Conservation (phyloP, 306 rosid genomes). For the Astragalus membranaceus region DNA sequence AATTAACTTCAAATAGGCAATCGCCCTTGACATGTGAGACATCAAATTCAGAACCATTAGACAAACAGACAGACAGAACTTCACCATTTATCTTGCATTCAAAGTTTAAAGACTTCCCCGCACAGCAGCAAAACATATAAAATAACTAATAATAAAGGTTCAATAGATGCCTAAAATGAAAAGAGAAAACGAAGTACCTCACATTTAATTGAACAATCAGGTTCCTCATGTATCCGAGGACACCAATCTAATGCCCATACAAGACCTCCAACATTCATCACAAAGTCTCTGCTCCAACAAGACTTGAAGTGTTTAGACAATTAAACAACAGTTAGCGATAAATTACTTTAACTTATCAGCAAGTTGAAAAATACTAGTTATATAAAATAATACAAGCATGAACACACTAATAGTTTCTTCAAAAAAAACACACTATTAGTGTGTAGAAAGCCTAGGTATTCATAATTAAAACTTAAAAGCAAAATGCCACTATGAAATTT, state of each 20-base stretch:
- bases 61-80: neutral
- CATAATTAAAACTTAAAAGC: neutral
- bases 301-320: slow-evolving; percentile 18
- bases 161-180: slow-evolving; percentile 4
- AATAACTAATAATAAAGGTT: neutral
- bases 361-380: neutral
- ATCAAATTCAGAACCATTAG: too few relatives aligned
- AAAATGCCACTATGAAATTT: neutral
- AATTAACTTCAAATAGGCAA: too few relatives aligned
- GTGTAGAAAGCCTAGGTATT: neutral
- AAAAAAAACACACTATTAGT: neutral
- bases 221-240: slow-evolving; percentile 52
- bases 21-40: too few relatives aligned
- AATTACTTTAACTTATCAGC: slow-evolving; percentile 3
- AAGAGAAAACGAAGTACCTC: slow-evolving; percentile 52
- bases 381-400: neutral
- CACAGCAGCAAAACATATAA: neutral
- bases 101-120: neutral
- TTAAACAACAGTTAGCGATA: slow-evolving; percentile 1
- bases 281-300: slow-evolving; percentile 61
- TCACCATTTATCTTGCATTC: slow-evolving; percentile 9
- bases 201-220: slow-evolving; percentile 46
- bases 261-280: slow-evolving; percentile 82
- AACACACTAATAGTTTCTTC: neutral
- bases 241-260: slow-evolving; percentile 98